Evolutionary conservation across 1,284 basidiomycete species (phyloP).

Genomic region (Apiotrichum porosum): DNA sequence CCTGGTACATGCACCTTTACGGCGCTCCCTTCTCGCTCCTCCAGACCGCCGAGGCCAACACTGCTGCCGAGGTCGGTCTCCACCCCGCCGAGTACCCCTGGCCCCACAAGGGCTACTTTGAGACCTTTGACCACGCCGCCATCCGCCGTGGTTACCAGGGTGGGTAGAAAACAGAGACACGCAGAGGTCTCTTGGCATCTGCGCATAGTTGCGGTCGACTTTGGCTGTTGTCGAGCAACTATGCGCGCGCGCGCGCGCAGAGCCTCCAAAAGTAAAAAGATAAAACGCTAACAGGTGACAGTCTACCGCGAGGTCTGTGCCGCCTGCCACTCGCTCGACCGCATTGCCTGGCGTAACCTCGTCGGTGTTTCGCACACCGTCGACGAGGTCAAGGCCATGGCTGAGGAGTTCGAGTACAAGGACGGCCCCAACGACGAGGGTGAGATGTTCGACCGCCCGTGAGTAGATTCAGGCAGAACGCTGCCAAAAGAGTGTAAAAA

Average conservation of each 20-base stretch:
- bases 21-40: slow-evolving; percentile 70
- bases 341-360: slow-evolving; percentile 99
- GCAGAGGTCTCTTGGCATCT: background rate
- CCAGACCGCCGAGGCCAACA: slow-evolving; percentile 82
- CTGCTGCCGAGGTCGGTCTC: slow-evolving; percentile 87
- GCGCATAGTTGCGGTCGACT: too few species aligned
- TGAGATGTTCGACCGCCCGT: slow-evolving; percentile 98
- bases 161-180: slow-evolving; percentile 18
- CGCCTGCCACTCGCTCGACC: slow-evolving; percentile 97
- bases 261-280: too few species aligned
- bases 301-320: slow-evolving; percentile 99
- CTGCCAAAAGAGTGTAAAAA: too few species aligned
- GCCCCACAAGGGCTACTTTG: slow-evolving; percentile 79
- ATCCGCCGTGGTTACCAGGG: slow-evolving; percentile 93
- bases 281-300: too few species aligned
- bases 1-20: slow-evolving; percentile 94
- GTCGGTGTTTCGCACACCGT: slow-evolving; percentile 96
- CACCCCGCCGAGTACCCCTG: slow-evolving; percentile 87
- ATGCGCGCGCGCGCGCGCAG: too few species aligned
- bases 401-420: slow-evolving; percentile 93
- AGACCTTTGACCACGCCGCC: slow-evolving; percentile 88
- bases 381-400: slow-evolving; percentile 86
- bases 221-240: too few species aligned
- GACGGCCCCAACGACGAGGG: slow-evolving; percentile 94
- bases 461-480: too few species aligned